Conservation (phyloP, 2,329 filamentous ascomycete genomes). For the Fusarium virguliforme region DNA sequence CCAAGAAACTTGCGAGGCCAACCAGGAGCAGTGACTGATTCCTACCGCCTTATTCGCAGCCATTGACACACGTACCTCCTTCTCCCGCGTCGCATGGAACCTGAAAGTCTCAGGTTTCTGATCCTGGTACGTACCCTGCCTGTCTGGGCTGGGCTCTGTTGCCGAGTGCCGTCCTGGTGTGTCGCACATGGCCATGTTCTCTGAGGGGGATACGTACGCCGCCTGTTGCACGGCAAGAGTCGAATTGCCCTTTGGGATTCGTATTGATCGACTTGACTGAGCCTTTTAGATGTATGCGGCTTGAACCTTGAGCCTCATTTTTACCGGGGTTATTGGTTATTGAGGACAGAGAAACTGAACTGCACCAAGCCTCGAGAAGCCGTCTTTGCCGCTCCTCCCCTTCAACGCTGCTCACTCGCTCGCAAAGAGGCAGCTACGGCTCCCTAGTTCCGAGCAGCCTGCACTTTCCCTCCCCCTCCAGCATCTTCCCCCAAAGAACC, state of each 20-base stretch:
- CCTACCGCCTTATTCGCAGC: slow-evolving; percentile 40
- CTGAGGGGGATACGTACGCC: not conserved
- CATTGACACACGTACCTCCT: slow-evolving; percentile 5
- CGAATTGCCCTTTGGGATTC: not conserved
- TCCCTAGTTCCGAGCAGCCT: slow-evolving; percentile 48
- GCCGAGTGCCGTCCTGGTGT: slow-evolving; percentile 32
- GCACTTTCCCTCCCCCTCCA: slow-evolving; percentile 25
- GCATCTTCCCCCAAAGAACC: slow-evolving; percentile 1
- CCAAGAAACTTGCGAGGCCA: slow-evolving; percentile 36
- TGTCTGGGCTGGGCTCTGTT: slow-evolving; percentile 11
- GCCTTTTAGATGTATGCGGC: not conserved
- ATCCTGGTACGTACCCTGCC: slow-evolving; percentile 1
- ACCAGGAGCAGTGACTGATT: slow-evolving; percentile 40
- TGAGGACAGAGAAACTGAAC: no score
- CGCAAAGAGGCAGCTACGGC: slow-evolving; percentile 41
- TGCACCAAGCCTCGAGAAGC: slow-evolving; percentile 36
- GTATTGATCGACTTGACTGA: no score
- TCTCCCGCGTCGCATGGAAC: slow-evolving; percentile 12
- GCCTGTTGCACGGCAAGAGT: not conserved
- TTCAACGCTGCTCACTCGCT: slow-evolving; percentile 13
- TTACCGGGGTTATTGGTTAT: not conserved
- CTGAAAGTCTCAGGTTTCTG: slow-evolving; percentile 2
- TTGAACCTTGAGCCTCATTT: slow-evolving; percentile 11
- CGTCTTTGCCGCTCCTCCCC: slow-evolving; percentile 48
- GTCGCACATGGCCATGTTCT: not conserved